phyloP scores from a whole-genome alignment of 2,329 filamentous ascomycete genomes.

The Talaromyces sp. region DNA sequence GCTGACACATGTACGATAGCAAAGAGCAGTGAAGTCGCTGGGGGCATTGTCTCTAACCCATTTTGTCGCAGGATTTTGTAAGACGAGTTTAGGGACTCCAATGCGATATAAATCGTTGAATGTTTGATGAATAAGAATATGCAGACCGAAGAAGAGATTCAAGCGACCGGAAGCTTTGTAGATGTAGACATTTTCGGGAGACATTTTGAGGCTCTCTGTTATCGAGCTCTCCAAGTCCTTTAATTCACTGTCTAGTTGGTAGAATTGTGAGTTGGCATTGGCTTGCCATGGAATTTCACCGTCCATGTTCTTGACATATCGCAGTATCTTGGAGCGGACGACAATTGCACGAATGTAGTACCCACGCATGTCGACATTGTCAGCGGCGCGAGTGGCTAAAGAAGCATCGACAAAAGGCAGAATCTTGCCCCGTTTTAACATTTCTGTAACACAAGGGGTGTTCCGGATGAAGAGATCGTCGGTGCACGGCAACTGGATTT shows the following conservation, averaged over 20 bases:
- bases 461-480: conserved; percentile 27
- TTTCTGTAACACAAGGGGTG: conserved; percentile 25
- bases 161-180: conserved; percentile 8
- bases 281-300: conserved; percentile 2
- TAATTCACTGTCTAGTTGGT: background rate
- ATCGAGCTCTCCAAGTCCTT: conserved; percentile 2
- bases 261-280: background rate
- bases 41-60: conserved; percentile 5
- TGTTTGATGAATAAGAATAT: conserved; percentile 6
- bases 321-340: conserved; percentile 6
- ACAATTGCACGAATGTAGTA: conserved; percentile 3
- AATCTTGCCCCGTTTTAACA: conserved; percentile 10
- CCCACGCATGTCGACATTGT: conserved; percentile 6
- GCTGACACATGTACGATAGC: conserved; percentile 4
- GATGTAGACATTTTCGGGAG: conserved; percentile 6
- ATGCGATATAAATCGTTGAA: conserved; percentile 6
- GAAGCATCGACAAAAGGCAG: conserved; percentile 4
- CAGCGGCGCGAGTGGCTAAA: background rate
- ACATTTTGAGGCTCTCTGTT: conserved; percentile 5
- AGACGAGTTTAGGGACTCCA: background rate
- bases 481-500: conserved; percentile 28
- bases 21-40: conserved; percentile 2
- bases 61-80: background rate
- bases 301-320: conserved; percentile 6
- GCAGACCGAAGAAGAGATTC: conserved; percentile 5